phyloP scores from a whole-genome alignment of 805 yeast genomes.

The Yarrowia sp. region DNA sequence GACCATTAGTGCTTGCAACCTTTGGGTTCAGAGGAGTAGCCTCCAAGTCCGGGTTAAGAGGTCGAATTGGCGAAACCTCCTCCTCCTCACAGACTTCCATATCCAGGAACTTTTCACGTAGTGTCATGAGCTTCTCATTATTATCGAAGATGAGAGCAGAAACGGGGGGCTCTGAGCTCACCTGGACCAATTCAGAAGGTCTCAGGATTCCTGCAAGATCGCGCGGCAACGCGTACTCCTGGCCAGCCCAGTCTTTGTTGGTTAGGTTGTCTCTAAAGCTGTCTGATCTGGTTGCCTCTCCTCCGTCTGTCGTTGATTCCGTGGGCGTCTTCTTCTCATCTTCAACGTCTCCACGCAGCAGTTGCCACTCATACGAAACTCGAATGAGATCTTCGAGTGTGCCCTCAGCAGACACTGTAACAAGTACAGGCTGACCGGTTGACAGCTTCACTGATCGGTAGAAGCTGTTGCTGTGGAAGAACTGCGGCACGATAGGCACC shows the following conservation, averaged over 20 bases:
- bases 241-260: slow-evolving; percentile 19
- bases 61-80: slow-evolving; percentile 11
- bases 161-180: slow-evolving; percentile 28
- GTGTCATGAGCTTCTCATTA: slow-evolving; percentile 28
- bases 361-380: slow-evolving; percentile 31
- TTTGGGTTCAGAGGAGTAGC: not conserved
- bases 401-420: slow-evolving; percentile 30
- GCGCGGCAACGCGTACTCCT: slow-evolving; percentile 8
- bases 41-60: not conserved
- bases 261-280: not conserved
- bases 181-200: slow-evolving; percentile 29
- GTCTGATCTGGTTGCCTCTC: slow-evolving; percentile 4
- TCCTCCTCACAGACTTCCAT: not conserved
- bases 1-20: not conserved
- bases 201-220: slow-evolving; percentile 29
- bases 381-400: slow-evolving; percentile 32
- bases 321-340: not conserved
- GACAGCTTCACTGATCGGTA: slow-evolving; percentile 27
- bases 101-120: slow-evolving; percentile 29
- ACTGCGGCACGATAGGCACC: slow-evolving; percentile 30
- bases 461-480: slow-evolving; percentile 30
- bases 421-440: slow-evolving; percentile 29
- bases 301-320: not conserved
- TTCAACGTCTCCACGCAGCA: slow-evolving; percentile 4
- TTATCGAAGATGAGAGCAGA: slow-evolving; percentile 31